Evolutionary conservation across 192 early-diverging fungal genomes (phyloP), one percentile per base, ranked within the genome.

Genomic region (Geranomyces michiganensis): DNA sequence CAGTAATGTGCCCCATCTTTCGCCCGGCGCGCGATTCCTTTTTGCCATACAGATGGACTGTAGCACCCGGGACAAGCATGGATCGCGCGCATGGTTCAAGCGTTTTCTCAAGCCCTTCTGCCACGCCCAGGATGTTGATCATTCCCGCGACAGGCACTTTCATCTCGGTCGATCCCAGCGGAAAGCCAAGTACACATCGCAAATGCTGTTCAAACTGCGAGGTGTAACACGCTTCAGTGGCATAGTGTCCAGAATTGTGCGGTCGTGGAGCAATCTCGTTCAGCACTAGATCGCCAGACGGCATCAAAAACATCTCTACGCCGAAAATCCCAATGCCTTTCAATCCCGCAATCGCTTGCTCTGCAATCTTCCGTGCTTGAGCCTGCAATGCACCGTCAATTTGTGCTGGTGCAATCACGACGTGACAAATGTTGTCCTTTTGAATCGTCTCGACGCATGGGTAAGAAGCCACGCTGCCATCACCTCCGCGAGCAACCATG

Each of bases 261-360:
- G 97, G 96, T 9, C 97, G 91, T 43, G 97, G 97, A 15, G 97
- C 97, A 71, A 99, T 96, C 81, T 99, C 97, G 78, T 99, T 99
- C 72, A 99, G 80, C 22, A 94, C 76, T 59, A 99, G 89, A 6
- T 86, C 79, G 45, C 85, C 95, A 74, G 94, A 87, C n/a, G 84
- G 70, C 77, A 97, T 84, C 63, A 94, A 81, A 74, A 99, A 99
- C 93, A 98, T 92, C 78, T 99, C 97, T 15, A 99, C 96, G 15
- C 96, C 97, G 85, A 94, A 99, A 51, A 98, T 88, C 30, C 97
- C 97, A 1, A 91, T 90, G 31, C 90, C 87, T 13, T 92, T 83
- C 64, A 94, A 85, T 10, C 73, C 78, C 21, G 79, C 70, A 27
- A 98, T 88, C 6, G 94, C 90, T 30, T 92, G 81, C 67, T 95